These are phyloP conservation scores for Tolypocladium ovalisporum DNA, from an alignment of 2,329 filamentous ascomycete genomes.

Conservation along the genomic window DNA sequence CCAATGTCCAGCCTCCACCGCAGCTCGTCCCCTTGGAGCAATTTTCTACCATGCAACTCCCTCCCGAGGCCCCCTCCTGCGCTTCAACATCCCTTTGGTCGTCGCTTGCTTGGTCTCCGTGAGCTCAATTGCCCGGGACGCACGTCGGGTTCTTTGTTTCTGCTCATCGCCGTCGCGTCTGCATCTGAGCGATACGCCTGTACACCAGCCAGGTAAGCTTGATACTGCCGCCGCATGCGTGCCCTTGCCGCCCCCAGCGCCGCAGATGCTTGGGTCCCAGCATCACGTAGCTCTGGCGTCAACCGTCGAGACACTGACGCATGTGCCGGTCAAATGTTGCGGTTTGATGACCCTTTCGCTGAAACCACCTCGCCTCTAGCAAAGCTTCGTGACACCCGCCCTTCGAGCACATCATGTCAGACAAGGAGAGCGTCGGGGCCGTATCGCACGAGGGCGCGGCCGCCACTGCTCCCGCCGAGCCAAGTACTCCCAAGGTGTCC, in stretches of 20 bases:
- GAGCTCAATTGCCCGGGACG: neutral
- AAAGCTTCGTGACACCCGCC: neutral
- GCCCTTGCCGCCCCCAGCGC: neutral
- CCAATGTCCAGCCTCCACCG: slow-evolving; percentile 2
- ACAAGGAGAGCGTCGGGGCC: slow-evolving; percentile 34
- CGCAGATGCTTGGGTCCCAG: neutral
- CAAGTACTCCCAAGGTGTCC: slow-evolving; percentile 14
- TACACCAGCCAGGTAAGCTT: neutral
- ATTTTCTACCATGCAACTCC: slow-evolving; percentile 1
- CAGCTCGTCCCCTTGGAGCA: slow-evolving; percentile 2
- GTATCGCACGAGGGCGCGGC: slow-evolving; percentile 31
- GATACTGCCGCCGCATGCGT: neutral
- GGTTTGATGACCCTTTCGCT: neutral
- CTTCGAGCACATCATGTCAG: slow-evolving; percentile 29
- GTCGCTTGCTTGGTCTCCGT: neutral
- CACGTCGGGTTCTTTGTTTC: neutral
- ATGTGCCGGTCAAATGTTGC: neutral
- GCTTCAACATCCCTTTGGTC: neutral
- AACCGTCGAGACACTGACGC: neutral
- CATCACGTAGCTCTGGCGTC: neutral
- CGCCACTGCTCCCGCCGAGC: slow-evolving; percentile 11
- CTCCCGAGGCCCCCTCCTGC: neutral
- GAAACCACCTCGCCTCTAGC: neutral
- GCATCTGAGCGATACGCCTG: neutral
- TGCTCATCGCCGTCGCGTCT: neutral